phyloP scores from a whole-genome alignment of 75 land plant genomes.

The Chamaecyparis obtusa region DNA sequence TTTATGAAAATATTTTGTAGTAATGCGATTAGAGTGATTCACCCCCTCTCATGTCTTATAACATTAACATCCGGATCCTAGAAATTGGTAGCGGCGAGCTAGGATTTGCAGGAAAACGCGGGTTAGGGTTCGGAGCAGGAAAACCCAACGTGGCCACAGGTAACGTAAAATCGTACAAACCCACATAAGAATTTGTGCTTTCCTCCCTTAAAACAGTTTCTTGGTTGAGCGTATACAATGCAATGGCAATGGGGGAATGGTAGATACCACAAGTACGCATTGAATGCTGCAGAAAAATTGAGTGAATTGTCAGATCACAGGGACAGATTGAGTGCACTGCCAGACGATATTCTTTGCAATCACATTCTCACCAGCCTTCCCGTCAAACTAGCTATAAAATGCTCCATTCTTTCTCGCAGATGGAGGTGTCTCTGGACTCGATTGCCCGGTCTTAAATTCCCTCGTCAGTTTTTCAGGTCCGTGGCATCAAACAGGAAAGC shows the following conservation, averaged over 20 bases:
- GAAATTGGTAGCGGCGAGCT: too few relatives aligned
- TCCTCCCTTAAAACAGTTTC: not conserved
- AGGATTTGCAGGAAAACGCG: too few relatives aligned
- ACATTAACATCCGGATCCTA: too few relatives aligned
- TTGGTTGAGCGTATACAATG: not conserved
- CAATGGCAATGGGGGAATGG: not conserved
- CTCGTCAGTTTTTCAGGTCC: not conserved
- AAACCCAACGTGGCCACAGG: not conserved
- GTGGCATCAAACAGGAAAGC: not conserved
- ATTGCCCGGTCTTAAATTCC: not conserved
- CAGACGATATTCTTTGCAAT: not conserved
- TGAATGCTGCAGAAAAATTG: too few relatives aligned
- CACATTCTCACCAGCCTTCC: constrained; percentile 3
- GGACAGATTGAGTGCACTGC: not conserved
- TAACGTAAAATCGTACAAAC: not conserved
- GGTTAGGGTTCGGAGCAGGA: too few relatives aligned
- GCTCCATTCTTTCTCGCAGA: not conserved
- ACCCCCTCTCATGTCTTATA: too few relatives aligned
- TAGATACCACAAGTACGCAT: not conserved
- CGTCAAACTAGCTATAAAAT: not conserved
- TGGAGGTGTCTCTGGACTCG: not conserved
- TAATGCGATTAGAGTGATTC: too few relatives aligned
- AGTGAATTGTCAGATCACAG: not conserved
- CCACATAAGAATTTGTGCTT: not conserved
- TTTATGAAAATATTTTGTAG: too few relatives aligned